Base-by-base conservation (phyloP, 2,329 filamentous ascomycete genomes). In the Aspergillus quadricinctus region DNA sequence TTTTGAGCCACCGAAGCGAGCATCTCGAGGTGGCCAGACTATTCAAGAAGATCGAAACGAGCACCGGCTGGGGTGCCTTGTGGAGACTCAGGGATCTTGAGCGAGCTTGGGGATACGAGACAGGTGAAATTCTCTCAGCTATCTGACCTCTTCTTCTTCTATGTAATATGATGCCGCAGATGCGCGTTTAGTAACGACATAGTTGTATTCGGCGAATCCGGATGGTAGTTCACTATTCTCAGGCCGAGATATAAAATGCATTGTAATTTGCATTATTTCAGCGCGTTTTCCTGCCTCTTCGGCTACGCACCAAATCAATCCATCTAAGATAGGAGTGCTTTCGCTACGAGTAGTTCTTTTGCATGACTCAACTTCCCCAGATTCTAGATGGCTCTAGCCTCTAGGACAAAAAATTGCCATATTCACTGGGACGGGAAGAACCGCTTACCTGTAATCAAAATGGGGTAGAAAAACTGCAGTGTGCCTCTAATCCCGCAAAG, bases 31-130 rank as follows among this genome's bases (percentile, higher is more conserved):
- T 76, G 7, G 72, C 72, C 1, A 64, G 54, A 29, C 37, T 67
- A 19, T 79, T 82, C 46, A 75, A 75, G 25, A 75, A 72, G 50
- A 82, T 83, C 49, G 80, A 83, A 59, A 65, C 71, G 21, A 74
- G 75, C 58, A 83, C 79, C 1, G 80, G 81, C 0, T 83, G 81
- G 81, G 79, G 77, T 41, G 76, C 78, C 0, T 70, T 72, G 43
- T 83, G 80, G 80, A 72, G 81, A 37, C 75, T 81, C 19, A 69
- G 72, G 6, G 80, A 83, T 63, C 70, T 83, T 1, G 78, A 82
- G 57, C 63, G 65, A 37, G 66, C 67, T 21, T 67, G 65, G 64
- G 64, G 65, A 2, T 67, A 67, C 49, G 64, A 66, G 49, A 55
- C 62, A 0, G 63, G 64, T 17, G 64, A 66, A 21, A 66, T 66